phyloP scores from a whole-genome alignment of 2,329 filamentous ascomycete genomes.

The Cladosporium cucumerinum region DNA sequence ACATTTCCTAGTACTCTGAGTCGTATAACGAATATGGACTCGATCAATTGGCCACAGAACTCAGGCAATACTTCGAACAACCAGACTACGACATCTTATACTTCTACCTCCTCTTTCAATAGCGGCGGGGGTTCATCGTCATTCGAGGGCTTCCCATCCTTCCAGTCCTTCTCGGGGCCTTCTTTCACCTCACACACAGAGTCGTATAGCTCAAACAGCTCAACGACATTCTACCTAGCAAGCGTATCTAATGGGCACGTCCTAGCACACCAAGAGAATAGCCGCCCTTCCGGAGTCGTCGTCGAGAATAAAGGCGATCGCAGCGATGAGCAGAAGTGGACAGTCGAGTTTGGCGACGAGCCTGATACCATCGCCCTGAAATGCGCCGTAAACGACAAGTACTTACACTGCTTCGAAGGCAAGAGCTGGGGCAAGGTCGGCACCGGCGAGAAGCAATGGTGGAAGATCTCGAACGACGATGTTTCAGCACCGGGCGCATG shows the following conservation, averaged over 20 bases:
- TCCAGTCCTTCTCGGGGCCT: background rate
- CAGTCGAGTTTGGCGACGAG: conserved; percentile 6
- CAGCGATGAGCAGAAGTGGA: conserved; percentile 15
- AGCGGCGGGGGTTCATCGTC: background rate
- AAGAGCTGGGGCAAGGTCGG: background rate
- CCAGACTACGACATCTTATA: background rate
- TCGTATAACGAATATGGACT: background rate
- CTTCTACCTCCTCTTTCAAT: background rate
- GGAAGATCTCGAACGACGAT: conserved; percentile 10
- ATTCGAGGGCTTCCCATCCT: conserved; percentile 1
- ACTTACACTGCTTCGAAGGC: conserved; percentile 4
- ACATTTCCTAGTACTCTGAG: background rate
- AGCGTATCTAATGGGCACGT: conserved; percentile 13
- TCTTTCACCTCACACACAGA: background rate
- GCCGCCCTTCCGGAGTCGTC: background rate
- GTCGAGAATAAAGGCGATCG: conserved; percentile 14
- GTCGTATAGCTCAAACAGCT: background rate
- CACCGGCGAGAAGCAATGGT: conserved; percentile 14
- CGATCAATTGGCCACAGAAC: background rate
- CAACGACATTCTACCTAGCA: conserved; percentile 3
- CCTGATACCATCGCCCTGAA: conserved; percentile 6
- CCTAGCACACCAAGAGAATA: background rate
- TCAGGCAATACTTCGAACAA: background rate
- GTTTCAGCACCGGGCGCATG: conserved; percentile 8
- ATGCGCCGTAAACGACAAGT: conserved; percentile 2